These are phyloP conservation scores for Ceratorhiza oryzae-sativae DNA, from an alignment of 1,284 basidiomycete genomes.

Conservation along the genomic window DNA sequence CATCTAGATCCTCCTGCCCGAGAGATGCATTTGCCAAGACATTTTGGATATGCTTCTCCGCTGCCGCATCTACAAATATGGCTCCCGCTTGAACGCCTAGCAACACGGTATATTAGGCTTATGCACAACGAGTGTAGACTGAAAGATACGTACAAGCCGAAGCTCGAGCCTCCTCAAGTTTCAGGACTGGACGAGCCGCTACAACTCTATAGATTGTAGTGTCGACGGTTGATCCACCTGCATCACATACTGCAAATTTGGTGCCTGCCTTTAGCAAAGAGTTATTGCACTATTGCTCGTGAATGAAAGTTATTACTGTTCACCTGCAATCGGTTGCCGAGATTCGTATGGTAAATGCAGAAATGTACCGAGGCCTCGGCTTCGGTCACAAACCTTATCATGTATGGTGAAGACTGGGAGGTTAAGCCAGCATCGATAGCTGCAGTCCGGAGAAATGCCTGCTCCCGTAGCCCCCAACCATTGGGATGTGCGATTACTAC, in stretches of 20 bases:
- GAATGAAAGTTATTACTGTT: background rate
- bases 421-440: slow-evolving; percentile 37
- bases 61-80: slow-evolving; percentile 32
- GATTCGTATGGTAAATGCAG: slow-evolving; percentile 39
- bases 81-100: slow-evolving; percentile 41
- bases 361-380: slow-evolving; percentile 44
- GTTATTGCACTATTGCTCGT: too few species aligned
- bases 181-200: slow-evolving; percentile 11
- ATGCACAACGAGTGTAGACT: background rate
- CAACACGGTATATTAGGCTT: too few species aligned
- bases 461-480: slow-evolving; percentile 41
- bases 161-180: slow-evolving; percentile 35
- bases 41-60: background rate
- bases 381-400: slow-evolving; percentile 40
- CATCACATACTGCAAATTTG: slow-evolving; percentile 42
- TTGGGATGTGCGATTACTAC: slow-evolving; percentile 41
- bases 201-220: slow-evolving; percentile 40
- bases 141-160: slow-evolving; percentile 14
- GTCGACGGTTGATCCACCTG: slow-evolving; percentile 43
- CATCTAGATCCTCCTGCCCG: slow-evolving; percentile 2
- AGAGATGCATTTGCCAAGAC: slow-evolving; percentile 10
- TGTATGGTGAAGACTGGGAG: background rate
- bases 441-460: slow-evolving; percentile 33
- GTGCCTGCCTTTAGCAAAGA: slow-evolving; percentile 8
- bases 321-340: slow-evolving; percentile 29